Evolutionary conservation across 257 asterid species (phyloP).

Genomic region (Linaria vulgaris): DNA sequence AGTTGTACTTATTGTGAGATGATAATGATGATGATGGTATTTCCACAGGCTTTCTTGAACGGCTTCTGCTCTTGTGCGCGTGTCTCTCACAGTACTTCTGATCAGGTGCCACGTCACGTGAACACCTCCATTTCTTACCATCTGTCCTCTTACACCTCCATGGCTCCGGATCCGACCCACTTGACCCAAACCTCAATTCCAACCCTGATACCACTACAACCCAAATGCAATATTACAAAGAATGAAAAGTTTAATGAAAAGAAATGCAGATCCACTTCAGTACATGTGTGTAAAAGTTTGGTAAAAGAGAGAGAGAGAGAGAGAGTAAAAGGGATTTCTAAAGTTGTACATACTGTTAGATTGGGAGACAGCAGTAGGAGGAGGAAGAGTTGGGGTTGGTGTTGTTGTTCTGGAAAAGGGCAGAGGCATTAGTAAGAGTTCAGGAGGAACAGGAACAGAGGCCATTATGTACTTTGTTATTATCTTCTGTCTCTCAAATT

Average conservation of each 20-base stretch:
- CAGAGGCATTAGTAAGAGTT: slow-evolving; percentile 42
- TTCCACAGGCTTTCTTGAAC: slow-evolving; percentile 75
- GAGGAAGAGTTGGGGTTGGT: slow-evolving; percentile 20
- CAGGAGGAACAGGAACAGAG: slow-evolving; percentile 57
- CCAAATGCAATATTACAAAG: neutral
- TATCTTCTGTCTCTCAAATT: slow-evolving; percentile 60
- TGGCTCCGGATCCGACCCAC: slow-evolving; percentile 63
- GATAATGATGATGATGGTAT: neutral
- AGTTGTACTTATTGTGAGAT: slow-evolving; percentile 19
- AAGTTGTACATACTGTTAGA: slow-evolving; percentile 35
- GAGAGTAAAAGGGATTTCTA: no score
- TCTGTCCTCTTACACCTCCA: slow-evolving; percentile 80
- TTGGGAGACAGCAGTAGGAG: slow-evolving; percentile 38
- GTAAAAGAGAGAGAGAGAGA: neutral
- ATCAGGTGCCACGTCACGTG: slow-evolving; percentile 47
- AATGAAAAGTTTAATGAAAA: neutral
- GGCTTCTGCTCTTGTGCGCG: slow-evolving; percentile 43
- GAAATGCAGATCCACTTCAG: no score
- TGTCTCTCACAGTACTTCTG: slow-evolving; percentile 58
- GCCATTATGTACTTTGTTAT: slow-evolving; percentile 59
- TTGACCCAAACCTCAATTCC: slow-evolving; percentile 41
- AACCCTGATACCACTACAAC: neutral
- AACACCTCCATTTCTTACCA: slow-evolving; percentile 79
- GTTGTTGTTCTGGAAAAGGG: slow-evolving; percentile 40
- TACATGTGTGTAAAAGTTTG: neutral